Percentiles rank a stretch among this genome's conserved stretches.
Conservation (phyloP, 345 rosid species). For the Eucalyptus pauciflora region DNA sequence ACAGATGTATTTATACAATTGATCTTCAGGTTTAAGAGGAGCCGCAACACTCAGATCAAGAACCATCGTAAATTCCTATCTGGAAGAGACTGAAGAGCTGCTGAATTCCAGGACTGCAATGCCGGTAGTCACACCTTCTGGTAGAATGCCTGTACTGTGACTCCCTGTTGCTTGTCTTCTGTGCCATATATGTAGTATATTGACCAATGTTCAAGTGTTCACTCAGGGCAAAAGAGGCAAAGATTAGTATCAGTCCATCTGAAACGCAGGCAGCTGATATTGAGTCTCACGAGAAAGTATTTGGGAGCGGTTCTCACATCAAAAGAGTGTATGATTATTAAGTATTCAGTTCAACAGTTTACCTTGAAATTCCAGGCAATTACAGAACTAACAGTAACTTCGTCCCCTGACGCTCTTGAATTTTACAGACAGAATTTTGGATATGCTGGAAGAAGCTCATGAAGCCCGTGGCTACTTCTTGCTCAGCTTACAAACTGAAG, state of each 20-base stretch:
- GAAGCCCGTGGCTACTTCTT: not conserved
- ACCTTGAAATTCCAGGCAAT: not conserved
- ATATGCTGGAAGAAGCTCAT: not conserved
- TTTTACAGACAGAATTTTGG: not conserved
- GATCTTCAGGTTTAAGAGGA: conserved; percentile 5
- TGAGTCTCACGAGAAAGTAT: not conserved
- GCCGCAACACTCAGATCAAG: conserved; percentile 6
- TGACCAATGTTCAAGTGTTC: not conserved
- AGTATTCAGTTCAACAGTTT: not conserved
- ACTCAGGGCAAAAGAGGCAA: conserved; percentile 1
- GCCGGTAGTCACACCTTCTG: not conserved
- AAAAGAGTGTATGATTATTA: not conserved
- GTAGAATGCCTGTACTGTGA: not conserved
- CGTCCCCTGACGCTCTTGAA: not conserved
- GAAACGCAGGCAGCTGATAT: not conserved
- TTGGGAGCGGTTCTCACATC: not conserved
- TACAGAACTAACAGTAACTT: not conserved
- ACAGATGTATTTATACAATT: not conserved
- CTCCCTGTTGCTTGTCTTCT: not conserved
- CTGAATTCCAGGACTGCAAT: not conserved
- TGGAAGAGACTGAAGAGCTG: not conserved
- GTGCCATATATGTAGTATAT: not conserved
- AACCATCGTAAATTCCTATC: not conserved
- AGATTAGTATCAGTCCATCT: not conserved
- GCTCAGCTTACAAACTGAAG: not conserved